Evolutionary conservation across 495 filamentous ascomycete genomes (phyloP).

Genomic region (Pseudotulostoma volvatum): DNA sequence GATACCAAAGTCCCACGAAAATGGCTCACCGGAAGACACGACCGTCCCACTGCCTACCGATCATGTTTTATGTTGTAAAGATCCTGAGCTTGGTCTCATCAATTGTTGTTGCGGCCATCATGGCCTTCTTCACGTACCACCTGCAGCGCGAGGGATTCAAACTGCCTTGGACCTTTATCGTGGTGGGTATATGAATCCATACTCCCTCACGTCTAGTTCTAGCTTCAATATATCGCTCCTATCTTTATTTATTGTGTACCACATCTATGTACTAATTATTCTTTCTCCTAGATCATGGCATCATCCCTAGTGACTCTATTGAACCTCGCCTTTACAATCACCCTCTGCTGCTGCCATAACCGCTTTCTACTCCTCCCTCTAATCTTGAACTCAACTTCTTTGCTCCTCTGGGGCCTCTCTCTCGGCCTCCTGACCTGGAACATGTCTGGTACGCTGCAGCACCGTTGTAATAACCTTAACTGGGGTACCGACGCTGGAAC

Average conservation of each 20-base stretch:
- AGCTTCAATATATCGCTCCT: neutral
- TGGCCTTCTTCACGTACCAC: conserved; percentile 45
- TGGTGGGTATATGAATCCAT: conserved; percentile 27
- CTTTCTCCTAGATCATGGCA: conserved; percentile 41
- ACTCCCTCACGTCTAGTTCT: neutral
- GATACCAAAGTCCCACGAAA: conserved; percentile 1
- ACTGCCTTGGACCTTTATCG: conserved; percentile 47
- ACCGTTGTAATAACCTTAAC: conserved; percentile 34
- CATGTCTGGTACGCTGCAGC: conserved; percentile 38
- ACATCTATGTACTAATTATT: too few relatives aligned
- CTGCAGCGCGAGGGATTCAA: conserved; percentile 35
- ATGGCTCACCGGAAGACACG: too few relatives aligned
- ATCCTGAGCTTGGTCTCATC: conserved; percentile 34
- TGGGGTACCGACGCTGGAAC: conserved; percentile 44
- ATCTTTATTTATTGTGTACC: too few relatives aligned
- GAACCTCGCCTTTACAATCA: conserved; percentile 33
- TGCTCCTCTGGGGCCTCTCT: conserved; percentile 40
- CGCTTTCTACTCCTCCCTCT: conserved; percentile 41
- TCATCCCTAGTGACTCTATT: conserved; percentile 39
- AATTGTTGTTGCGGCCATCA: conserved; percentile 39
- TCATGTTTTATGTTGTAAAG: conserved; percentile 43
- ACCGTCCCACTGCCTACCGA: conserved; percentile 39
- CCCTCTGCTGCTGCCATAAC: conserved; percentile 39
- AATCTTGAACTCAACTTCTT: conserved; percentile 31
- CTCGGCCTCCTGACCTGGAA: conserved; percentile 41